Evolutionary conservation across 805 yeast genomes (phyloP).

Genomic region (Metschnikowia henanensis): DNA sequence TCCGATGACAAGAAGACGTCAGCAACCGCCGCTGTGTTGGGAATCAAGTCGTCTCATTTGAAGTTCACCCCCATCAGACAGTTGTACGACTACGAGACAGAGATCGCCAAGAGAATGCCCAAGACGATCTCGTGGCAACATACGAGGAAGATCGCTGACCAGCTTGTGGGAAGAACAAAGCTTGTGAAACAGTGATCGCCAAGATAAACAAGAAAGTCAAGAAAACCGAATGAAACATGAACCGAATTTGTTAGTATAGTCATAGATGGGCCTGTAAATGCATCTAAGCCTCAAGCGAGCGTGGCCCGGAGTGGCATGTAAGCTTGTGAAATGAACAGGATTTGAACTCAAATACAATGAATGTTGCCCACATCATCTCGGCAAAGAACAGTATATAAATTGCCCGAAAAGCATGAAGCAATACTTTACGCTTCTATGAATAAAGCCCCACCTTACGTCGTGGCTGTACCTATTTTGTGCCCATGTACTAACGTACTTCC

Average conservation of each 20-base stretch:
- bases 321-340: too few species aligned
- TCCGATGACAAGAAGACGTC: conserved; percentile 31
- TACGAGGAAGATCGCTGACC: conserved; percentile 76
- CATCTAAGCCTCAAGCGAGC: too few species aligned
- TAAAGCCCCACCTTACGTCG: neutral
- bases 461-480: neutral
- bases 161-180: conserved; percentile 68
- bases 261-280: too few species aligned
- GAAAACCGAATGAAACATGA: too few species aligned
- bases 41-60: conserved; percentile 76
- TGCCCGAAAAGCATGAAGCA: too few species aligned
- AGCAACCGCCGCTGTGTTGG: conserved; percentile 77
- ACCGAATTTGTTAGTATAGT: too few species aligned
- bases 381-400: conserved; percentile 2
- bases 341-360: neutral
- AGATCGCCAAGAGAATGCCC: conserved; percentile 79
- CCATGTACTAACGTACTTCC: neutral
- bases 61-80: conserved; percentile 71
- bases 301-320: neutral
- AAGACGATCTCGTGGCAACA: conserved; percentile 82
- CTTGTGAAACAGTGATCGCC: conserved; percentile 1
- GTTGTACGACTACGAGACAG: conserved; percentile 87
- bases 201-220: too few species aligned
- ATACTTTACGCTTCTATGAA: too few species aligned
- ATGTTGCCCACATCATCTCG: neutral